Percentiles rank a stretch among this genome's conserved stretches.
Evolutionary conservation across 139 green algal species (phyloP).

Genomic region (Haematococcus lacustris): DNA sequence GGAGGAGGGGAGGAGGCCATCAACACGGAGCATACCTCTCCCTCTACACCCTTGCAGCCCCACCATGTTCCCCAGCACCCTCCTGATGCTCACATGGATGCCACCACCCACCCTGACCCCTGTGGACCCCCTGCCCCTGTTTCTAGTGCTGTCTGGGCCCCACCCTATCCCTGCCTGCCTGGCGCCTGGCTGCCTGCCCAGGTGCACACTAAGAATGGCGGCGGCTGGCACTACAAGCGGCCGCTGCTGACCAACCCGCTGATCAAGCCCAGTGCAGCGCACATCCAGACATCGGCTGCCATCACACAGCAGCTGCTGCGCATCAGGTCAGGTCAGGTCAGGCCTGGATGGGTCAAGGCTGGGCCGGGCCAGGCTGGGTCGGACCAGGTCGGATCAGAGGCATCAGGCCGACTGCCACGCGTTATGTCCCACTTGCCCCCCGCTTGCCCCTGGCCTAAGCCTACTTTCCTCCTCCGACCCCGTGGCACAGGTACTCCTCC

Average conservation of each 20-base stretch:
- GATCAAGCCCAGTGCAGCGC: slow-evolving; percentile 22
- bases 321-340: slow-evolving; percentile 11
- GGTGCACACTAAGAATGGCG: slow-evolving; percentile 68
- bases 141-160: too few relatives aligned
- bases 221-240: slow-evolving; percentile 49
- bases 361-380: background rate
- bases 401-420: background rate
- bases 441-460: background rate
- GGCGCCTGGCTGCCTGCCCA: too few relatives aligned
- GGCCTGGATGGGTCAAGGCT: background rate
- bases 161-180: too few relatives aligned
- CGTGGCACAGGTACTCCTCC: slow-evolving; percentile 54
- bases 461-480: background rate
- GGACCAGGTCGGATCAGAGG: too few relatives aligned
- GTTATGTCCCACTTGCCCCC: background rate
- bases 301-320: slow-evolving; percentile 33
- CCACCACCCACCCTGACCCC: too few relatives aligned
- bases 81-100: too few relatives aligned
- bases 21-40: background rate
- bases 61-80: too few relatives aligned
- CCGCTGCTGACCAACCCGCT: slow-evolving; percentile 41
- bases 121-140: too few relatives aligned
- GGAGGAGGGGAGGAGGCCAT: too few relatives aligned
- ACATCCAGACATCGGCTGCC: slow-evolving; percentile 15
- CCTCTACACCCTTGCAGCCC: too few relatives aligned